Evolutionary conservation across 805 yeast species (phyloP).

Genomic region (Komagataella populi): DNA sequence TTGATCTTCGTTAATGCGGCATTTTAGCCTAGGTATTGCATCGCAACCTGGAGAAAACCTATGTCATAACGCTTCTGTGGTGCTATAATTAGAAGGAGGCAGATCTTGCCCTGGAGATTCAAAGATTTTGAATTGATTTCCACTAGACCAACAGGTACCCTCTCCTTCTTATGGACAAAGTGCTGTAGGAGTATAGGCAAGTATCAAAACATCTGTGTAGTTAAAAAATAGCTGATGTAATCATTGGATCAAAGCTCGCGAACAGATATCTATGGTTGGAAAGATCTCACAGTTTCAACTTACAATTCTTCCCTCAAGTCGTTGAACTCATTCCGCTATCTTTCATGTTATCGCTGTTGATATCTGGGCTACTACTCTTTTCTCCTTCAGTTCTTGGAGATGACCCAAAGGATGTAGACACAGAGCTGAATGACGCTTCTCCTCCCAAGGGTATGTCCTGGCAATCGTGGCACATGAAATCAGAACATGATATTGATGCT

Average conservation of each 20-base stretch:
- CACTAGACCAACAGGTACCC: no score
- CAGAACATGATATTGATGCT: constrained; percentile 68
- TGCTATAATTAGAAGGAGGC: no score
- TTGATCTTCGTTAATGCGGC: no score
- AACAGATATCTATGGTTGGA: background rate
- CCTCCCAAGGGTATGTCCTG: constrained; percentile 34
- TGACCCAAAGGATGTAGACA: background rate
- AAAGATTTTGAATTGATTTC: no score
- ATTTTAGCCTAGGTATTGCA: no score
- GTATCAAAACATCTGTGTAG: no score
- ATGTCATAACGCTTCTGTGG: no score
- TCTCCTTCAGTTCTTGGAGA: background rate
- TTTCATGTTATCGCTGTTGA: background rate
- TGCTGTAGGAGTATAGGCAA: no score
- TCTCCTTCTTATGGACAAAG: no score
- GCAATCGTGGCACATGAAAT: constrained; percentile 86
- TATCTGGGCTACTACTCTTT: background rate
- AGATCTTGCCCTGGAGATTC: no score
- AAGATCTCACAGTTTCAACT: background rate
- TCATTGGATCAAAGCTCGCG: background rate
- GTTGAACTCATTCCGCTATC: background rate
- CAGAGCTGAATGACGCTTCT: constrained; percentile 1
- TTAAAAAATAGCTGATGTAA: background rate
- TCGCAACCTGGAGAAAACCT: no score
- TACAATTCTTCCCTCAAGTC: background rate